Evolutionary conservation across 257 asterid genomes (phyloP), one percentile per base, ranked within the genome.

Genomic region (Penstemon newberryi): DNA sequence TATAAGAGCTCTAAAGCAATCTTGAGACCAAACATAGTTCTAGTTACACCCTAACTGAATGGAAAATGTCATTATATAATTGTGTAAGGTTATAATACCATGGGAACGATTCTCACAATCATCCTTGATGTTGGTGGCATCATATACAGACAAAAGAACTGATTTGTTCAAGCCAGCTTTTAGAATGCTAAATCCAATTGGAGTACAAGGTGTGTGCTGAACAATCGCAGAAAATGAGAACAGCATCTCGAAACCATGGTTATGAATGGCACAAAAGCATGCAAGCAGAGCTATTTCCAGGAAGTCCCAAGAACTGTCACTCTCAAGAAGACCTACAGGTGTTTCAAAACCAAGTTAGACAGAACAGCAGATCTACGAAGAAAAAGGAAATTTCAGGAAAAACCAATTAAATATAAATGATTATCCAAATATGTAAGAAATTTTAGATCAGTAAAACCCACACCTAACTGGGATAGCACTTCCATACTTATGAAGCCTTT

Each of bases 101-200:
- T 86, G 96, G 79, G 96, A 89, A 76, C 78, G 82, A 79, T 83
- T 84, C 67, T 80, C 83, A 39, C 69, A 65, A 63, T 74, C 62
- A 66, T 91, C 91, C 79, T 92, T 76, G 74, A 66, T 67, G 69
- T 83, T 83, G 66, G 96, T 83, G 78, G 99, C 80, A 65, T 96
- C 88, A 81, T 94, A 94, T 76, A 94, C 95, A 9, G 99, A 91
- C 85, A 94, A 71, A 66, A 94, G 94, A 86, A 94, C 97, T 38
- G 99, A 94, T 80, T 94, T 94, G 89, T 89, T 94, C 81, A 94
- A 70, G 70, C 99, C 99, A 73, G 97, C 99, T 82, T 83, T 91
- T 74, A 94, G 82, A 70, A 94, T 91, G 90, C 97, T 83, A 86
- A 94, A 94, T 78, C 99, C 99, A 77, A 91, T 65, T 39, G 99